A percentile compares a stretch with the other conserved stretches of the same genome.
Evolutionary conservation across 148 eudicot species (phyloP).

Genomic region (Rhododendron mucronatum): DNA sequence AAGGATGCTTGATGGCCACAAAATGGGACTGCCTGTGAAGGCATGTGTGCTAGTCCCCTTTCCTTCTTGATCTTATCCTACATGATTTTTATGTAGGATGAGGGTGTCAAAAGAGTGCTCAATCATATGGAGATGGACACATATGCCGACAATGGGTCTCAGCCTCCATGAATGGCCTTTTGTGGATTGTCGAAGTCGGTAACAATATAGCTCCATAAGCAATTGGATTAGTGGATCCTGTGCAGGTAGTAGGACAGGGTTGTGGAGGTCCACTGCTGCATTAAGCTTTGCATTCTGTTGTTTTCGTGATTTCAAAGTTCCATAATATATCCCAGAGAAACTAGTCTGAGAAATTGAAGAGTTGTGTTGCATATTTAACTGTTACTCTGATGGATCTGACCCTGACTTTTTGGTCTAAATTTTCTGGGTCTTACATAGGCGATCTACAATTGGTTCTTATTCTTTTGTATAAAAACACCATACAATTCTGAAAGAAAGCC

Average conservation of each 20-base stretch:
- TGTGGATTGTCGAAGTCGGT: not conserved
- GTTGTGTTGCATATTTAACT: not conserved
- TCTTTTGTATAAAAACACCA: not conserved
- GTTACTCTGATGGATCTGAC: not conserved
- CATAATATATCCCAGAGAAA: not conserved
- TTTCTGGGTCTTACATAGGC: not conserved
- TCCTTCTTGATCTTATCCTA: not conserved
- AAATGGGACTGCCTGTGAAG: not conserved
- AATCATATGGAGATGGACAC: not conserved
- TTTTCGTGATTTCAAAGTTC: not conserved
- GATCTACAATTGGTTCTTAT: not conserved
- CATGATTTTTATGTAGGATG: not conserved
- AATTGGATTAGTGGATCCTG: not conserved
- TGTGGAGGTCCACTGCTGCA: not conserved
- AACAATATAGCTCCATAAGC: not conserved
- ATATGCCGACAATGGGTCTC: not conserved
- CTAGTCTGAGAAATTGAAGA: not conserved
- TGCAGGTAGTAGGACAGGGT: not conserved
- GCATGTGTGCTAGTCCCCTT: not conserved
- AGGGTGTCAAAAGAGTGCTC: not conserved
- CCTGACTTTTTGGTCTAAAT: not conserved
- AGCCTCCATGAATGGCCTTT: not conserved
- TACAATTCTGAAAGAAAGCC: not conserved
- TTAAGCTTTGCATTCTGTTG: not conserved
- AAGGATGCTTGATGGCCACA: not conserved